Conservation (phyloP, 352 stramenopile genomes). For the Globisporangium heterothallicum region DNA sequence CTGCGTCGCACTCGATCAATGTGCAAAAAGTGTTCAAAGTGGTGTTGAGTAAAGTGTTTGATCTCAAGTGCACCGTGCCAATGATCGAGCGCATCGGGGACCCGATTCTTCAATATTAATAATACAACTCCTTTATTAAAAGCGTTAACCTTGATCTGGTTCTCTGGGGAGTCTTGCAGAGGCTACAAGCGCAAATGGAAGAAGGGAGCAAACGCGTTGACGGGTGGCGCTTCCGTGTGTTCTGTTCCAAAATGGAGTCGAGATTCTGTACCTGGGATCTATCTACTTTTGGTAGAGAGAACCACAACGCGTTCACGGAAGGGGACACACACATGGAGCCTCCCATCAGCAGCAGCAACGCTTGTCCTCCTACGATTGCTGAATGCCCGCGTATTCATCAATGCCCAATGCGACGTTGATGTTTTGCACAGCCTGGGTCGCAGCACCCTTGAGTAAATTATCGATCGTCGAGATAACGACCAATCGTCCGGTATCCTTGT, state of each 20-base stretch:
- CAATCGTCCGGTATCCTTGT: conserved; percentile 77
- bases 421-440: conserved; percentile 92
- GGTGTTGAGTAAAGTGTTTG: conserved; percentile 92
- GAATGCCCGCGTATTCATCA: conserved; percentile 79
- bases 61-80: conserved; percentile 91
- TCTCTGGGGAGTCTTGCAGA: neutral
- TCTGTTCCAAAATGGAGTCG: too few species aligned
- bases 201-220: too few species aligned
- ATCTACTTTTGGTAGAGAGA: neutral
- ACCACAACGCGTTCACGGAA: too few species aligned
- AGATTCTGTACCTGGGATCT: conserved; percentile 1
- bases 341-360: too few species aligned
- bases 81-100: conserved; percentile 91
- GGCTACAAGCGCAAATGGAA: neutral
- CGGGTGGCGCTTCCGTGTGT: too few species aligned
- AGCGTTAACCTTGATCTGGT: neutral
- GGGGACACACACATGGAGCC: too few species aligned
- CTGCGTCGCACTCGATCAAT: conserved; percentile 92
- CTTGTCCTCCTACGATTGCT: conserved; percentile 12
- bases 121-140: neutral
- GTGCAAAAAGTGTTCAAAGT: conserved; percentile 96
- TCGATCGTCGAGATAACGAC: conserved; percentile 90
- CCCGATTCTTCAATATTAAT: conserved; percentile 88
- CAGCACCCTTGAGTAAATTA: conserved; percentile 93
- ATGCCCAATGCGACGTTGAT: conserved; percentile 92